These are phyloP conservation scores for Abortiporus biennis DNA, from an alignment of 1,284 basidiomycete species.

Conservation along the genomic window DNA sequence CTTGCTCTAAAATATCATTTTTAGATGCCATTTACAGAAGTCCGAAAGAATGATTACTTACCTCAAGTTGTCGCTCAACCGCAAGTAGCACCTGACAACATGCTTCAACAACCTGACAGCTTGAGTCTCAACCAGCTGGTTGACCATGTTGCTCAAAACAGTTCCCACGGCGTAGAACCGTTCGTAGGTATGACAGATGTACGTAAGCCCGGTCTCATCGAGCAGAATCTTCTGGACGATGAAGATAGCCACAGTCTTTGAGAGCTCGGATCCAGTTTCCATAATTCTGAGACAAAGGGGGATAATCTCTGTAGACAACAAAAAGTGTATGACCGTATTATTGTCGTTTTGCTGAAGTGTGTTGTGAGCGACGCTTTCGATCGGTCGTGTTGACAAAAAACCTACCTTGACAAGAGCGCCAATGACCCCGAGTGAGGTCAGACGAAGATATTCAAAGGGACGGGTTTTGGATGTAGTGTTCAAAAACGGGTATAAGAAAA, in stretches of 20 bases:
- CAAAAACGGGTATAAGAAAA: slow-evolving; percentile 98
- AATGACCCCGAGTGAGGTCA: slow-evolving; percentile 97
- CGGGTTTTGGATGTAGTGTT: slow-evolving; percentile 99
- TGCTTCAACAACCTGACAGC: slow-evolving; percentile 96
- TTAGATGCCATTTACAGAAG: background rate
- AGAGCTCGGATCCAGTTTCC: slow-evolving; percentile 99
- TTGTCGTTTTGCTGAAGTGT: slow-evolving; percentile 90
- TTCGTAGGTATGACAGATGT: slow-evolving; percentile 99
- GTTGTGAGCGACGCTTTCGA: no score
- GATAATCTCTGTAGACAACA: slow-evolving; percentile 99
- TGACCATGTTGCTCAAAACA: slow-evolving; percentile 98
- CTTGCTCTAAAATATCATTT: slow-evolving; percentile 61
- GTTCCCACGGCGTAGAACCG: slow-evolving; percentile 99
- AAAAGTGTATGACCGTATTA: slow-evolving; percentile 97
- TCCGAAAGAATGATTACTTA: slow-evolving; percentile 30
- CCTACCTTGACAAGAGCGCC: slow-evolving; percentile 93
- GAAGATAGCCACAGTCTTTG: slow-evolving; percentile 99
- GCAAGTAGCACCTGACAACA: slow-evolving; percentile 95
- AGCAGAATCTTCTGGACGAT: slow-evolving; percentile 99
- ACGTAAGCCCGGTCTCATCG: slow-evolving; percentile 96
- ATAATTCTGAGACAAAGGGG: slow-evolving; percentile 98
- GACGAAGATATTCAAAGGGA: slow-evolving; percentile 96
- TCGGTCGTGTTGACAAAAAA: slow-evolving; percentile 1
- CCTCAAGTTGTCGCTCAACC: slow-evolving; percentile 95
- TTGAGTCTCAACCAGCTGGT: slow-evolving; percentile 93